Evolutionary conservation across 306 rosid species (phyloP).

Genomic region (Senna siamea): DNA sequence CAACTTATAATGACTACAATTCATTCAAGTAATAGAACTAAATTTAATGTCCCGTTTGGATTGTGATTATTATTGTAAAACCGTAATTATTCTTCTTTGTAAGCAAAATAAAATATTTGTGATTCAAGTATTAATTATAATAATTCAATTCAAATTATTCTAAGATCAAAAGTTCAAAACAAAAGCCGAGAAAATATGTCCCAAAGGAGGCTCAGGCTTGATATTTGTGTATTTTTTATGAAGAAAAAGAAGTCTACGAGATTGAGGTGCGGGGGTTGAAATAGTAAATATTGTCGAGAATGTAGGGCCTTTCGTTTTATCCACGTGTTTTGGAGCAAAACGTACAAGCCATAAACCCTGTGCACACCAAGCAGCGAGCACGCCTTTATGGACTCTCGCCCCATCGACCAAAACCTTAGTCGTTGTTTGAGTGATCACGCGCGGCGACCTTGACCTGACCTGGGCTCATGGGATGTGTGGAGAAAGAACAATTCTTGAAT

Average conservation of each 20-base stretch:
- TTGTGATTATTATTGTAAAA: too few species aligned
- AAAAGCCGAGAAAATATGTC: too few species aligned
- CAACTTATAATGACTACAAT: not conserved
- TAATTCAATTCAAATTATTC: too few species aligned
- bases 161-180: too few species aligned
- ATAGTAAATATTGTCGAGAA: not conserved
- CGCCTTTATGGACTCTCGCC: not conserved
- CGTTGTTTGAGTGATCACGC: not conserved
- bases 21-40: not conserved
- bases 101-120: too few species aligned
- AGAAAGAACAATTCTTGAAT: too few species aligned
- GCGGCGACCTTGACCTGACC: not conserved
- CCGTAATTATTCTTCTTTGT: too few species aligned
- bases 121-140: too few species aligned
- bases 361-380: not conserved
- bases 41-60: too few species aligned
- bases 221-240: too few species aligned
- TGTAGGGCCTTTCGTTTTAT: not conserved
- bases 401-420: not conserved
- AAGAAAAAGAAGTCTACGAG: not conserved
- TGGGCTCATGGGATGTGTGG: not conserved
- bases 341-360: not conserved
- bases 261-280: not conserved
- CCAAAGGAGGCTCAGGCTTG: not conserved
- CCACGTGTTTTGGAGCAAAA: not conserved